Base-by-base conservation (phyloP, 176 grass and related monocot species). In the Puya raimondii region DNA sequence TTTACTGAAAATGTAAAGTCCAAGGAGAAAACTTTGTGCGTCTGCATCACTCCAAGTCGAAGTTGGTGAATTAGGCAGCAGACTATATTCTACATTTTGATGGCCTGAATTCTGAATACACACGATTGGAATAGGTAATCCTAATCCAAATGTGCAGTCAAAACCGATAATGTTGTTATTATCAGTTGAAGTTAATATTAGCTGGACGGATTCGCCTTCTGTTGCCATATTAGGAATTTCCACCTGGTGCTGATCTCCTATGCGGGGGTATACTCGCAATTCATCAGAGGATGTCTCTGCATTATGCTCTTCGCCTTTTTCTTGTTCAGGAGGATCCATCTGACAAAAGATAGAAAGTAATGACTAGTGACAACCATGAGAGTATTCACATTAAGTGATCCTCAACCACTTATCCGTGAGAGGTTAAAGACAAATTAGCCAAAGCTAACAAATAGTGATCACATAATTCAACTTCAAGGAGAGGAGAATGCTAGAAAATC, bases 1-100 rank as follows among this genome's bases (percentile, higher is more conserved):
- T 81, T 96, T 96, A 63, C 86, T 86, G n/a, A 96, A 96, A 82
- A 89, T 87, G 52, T 91, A 96, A 27, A 96, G 83, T 9, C 88
- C 88, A 70, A 96, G 92, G 51, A 96, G 76, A 63, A 96, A 96
- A 17, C 71, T 73, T 23, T 81, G 74, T 65, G 9, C 54, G 23
- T 91, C 86, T 70, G 63, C 67, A 64, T 87, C 79, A 79, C 64
- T 89, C 92, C 92, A 96, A 64, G 78, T 21, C 7, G 51, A 70
- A 51, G 49, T 53, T 64, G 81, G 48, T 73, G 65, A 80, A 80
- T 65, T 65, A 78, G 92, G 92, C 67, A 92, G 75, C 13, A 80
- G 84, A 80, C 54, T 78, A 21, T 75, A 70, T 68, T 66, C 33
- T 50, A 65, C 68, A 27, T 53, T 49, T 70, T 47, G 13, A 48